Percentiles rank a stretch among this genome's conserved stretches.
Evolutionary conservation across 306 rosid genomes (phyloP).

Genomic region (Lathyrus oleraceus): DNA sequence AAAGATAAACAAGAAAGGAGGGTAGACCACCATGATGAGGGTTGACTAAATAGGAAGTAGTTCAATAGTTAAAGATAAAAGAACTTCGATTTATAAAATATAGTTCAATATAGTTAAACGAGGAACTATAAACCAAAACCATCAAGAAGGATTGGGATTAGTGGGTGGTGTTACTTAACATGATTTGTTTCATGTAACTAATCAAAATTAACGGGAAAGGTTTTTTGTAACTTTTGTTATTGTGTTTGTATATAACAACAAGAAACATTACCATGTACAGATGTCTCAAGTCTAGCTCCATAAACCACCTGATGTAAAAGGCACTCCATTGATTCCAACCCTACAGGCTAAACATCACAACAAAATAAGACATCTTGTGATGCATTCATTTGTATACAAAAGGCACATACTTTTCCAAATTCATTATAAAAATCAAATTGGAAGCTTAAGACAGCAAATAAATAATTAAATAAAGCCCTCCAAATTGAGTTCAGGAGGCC

Average conservation of each 20-base stretch:
- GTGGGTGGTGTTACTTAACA: background rate
- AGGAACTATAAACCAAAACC: slow-evolving; percentile 1
- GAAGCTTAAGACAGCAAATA: background rate
- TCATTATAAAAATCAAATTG: background rate
- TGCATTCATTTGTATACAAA: background rate
- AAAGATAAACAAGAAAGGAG: background rate
- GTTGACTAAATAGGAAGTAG: background rate
- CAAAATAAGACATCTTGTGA: slow-evolving; percentile 18
- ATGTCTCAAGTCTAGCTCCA: slow-evolving; percentile 30
- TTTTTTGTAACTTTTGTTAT: background rate
- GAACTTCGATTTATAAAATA: background rate
- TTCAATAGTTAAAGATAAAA: background rate
- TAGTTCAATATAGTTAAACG: background rate
- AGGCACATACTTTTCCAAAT: background rate
- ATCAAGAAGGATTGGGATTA: background rate
- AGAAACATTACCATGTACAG: slow-evolving; percentile 22
- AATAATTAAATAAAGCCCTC: background rate
- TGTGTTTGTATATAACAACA: background rate
- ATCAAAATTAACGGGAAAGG: background rate
- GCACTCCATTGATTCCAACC: slow-evolving; percentile 13
- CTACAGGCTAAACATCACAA: slow-evolving; percentile 15
- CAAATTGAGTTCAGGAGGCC: background rate
- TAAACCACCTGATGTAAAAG: slow-evolving; percentile 6
- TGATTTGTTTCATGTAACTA: slow-evolving; percentile 8
- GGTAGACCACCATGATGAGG: slow-evolving; percentile 3